Base-by-base conservation (phyloP, 176 grass and related monocot genomes). In the Avena insularis region DNA sequence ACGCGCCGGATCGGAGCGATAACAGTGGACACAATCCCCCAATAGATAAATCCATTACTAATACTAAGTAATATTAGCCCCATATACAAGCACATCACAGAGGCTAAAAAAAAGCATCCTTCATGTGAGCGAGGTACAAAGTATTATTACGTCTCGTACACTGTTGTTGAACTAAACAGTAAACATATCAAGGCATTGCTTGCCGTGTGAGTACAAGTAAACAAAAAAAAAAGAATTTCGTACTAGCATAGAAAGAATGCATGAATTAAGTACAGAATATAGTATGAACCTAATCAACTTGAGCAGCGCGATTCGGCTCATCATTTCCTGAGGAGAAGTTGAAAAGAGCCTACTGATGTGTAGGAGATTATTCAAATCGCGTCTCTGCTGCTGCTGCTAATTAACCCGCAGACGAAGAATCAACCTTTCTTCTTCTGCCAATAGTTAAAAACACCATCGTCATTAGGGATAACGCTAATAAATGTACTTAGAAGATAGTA, bases 371-470 rank as follows among this genome's bases (percentile, higher is more conserved):
- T 21, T 38, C 14, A 69, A 38, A 16, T 35, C 29, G 13, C 49
- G 4, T 53, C 23, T 29, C 29, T 51, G 47, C 12, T 21, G 23
- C 14, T 74, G 71, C 7, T 29, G 13, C 47, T 75, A 75, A 53
- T 27, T 51, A 4, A 43, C 48, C 48, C 7, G 13, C 3, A 8
- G 13, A 75, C 29, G 47, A 53, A 8, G 14, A 1, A 77, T 55
- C 33, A 16, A 33, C 17, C 74, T 27, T 77, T 77, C 49, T 33
- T 77, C 47, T 53, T 75, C 72, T 75, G 74, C 74, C 54, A 31
- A 77, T 19, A 17, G 54, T 77, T 17, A 8, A 0, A 14, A 17
- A 54, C 74, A 51, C 14, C 25, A 2, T 76, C 31, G 31, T 33
- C 31, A 33, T 33, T 2, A 55, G 49, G 49, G 25, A 25, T 43